Base-by-base conservation (phyloP, 331 rosid genomes). In the Acacia concinna region DNA sequence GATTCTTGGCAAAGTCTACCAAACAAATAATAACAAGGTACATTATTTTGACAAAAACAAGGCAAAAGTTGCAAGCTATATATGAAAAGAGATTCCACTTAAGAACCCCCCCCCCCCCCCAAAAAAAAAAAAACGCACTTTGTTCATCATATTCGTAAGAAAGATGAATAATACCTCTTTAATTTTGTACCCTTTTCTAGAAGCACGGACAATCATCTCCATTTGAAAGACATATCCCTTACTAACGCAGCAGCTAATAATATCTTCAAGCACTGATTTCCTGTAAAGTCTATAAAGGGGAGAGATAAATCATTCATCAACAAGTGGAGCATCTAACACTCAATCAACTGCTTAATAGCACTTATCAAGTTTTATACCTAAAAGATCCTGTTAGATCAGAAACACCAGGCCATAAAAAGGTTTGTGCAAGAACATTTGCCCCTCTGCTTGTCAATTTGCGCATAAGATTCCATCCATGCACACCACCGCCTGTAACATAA, bases 381-480 rank as follows among this genome's bases (percentile, higher is more conserved):
- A 93, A 95, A 52, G 99, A 95, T 78, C 99, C 99, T 4, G 99
- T 95, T 87, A 95, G 86, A 85, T 95, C 99, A 69, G 99, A 95
- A 77, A 86, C 99, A 79, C 98, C 98, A 11, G 99, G 98, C 99
- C 98, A 90, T 51, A 95, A 80, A 84, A 95, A 90, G 54, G 99
- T 95, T 47, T 95, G 98, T 18, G 98, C 98, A 52, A 95, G 98
- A 82, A 95, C 99, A 85, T 95, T 95, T 28, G 99, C 99, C 54
- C 99, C 99, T 74, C 99, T 86, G 81, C 98, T 95, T 20, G 99
- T 95, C 67, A 95, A 88, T 73, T 95, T 95, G 87, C 98, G 97
- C 97, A 95, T 93, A 70, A 95, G 97, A 89, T 89, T 95, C 99
- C 99, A 95, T 79, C 99, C 99, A 89, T 95, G 97, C 57, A 95